A percentile compares a stretch with the other conserved stretches of the same genome.
Evolutionary conservation across 176 grass and related monocot species (phyloP).

Genomic region (Chrysopogon serrulatus): DNA sequence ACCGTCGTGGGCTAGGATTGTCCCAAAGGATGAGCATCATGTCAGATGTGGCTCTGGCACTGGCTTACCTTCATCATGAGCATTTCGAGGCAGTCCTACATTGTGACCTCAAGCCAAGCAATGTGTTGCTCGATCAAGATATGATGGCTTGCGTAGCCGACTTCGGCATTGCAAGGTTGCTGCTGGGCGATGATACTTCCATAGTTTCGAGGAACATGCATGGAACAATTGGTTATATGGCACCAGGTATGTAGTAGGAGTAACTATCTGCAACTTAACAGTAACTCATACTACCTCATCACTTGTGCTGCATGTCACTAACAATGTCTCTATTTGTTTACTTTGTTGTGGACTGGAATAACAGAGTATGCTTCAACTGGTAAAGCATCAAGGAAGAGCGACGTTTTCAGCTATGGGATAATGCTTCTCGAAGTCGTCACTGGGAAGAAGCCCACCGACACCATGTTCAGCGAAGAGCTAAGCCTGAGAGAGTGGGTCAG

Average conservation of each 20-base stretch:
- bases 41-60: slow-evolving; percentile 37
- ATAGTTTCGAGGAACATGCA: slow-evolving; percentile 24
- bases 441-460: slow-evolving; percentile 39
- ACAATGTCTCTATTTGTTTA: background rate
- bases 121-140: slow-evolving; percentile 48
- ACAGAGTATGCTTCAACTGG: slow-evolving; percentile 39
- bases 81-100: slow-evolving; percentile 42
- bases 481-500: slow-evolving; percentile 35
- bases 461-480: slow-evolving; percentile 16
- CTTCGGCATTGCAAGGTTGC: slow-evolving; percentile 42
- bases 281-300: background rate
- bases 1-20: slow-evolving; percentile 15
- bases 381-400: slow-evolving; percentile 31
- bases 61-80: slow-evolving; percentile 52
- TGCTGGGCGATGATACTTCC: slow-evolving; percentile 21
- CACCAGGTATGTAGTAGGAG: slow-evolving; percentile 17
- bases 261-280: background rate
- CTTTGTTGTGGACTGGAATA: background rate
- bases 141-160: slow-evolving; percentile 48
- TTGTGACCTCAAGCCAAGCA: slow-evolving; percentile 55
- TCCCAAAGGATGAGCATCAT: slow-evolving; percentile 30
- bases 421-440: slow-evolving; percentile 40
- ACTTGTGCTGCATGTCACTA: background rate
- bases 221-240: slow-evolving; percentile 38
- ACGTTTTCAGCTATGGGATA: slow-evolving; percentile 51